Base-by-base conservation (phyloP, 1,284 basidiomycete genomes). In the Ustilago xerochloae region DNA sequence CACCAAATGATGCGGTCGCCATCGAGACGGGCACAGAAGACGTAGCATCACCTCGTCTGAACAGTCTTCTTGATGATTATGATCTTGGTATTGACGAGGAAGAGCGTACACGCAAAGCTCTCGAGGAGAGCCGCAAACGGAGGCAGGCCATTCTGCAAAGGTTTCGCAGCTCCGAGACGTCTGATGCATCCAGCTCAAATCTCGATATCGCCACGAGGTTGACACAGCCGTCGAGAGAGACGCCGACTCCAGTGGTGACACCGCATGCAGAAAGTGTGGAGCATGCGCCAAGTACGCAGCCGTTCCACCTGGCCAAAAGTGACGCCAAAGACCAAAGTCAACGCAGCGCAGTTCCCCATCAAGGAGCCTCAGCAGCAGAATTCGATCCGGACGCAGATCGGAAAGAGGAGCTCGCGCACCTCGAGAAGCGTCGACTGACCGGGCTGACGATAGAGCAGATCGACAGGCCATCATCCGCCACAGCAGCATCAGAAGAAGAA, bases 81-180 rank as follows among this genome's bases (percentile, higher is more conserved):
- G 67, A 70, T 36, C 52, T 58, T 24, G 72, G 61, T 9, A 51
- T 75, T 33, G 57, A 70, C 29, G 47, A 58, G 22, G 66, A 70
- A 15, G 62, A 66, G n/a, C 46, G 29, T 2, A 61, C 59, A 28
- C 46, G 57, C 7, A 63, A 29, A 24, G 36, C 51, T 12, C 50
- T 78, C 8, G 79, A 78, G 45, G 76, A 80, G 48, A 78, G 77
- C n/a, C 60, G 81, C 10, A 74, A 57, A 29, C 53, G 71, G 2
- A 49, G 81, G 2, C 57, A 69, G 29, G 75, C 77, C 1, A 76
- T 80, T 41, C 9, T 78, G 12, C 51, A 60, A 18, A 77, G 64
- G 56, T 51, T 61, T 38, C 45, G 50, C 47, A 56, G 49, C 63
- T 48, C 51, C 15, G 33, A 50, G 22, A 50, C 18, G 18, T 9